Conservation (phyloP, 441 rosid species). For the Aquilaria agallochum region DNA sequence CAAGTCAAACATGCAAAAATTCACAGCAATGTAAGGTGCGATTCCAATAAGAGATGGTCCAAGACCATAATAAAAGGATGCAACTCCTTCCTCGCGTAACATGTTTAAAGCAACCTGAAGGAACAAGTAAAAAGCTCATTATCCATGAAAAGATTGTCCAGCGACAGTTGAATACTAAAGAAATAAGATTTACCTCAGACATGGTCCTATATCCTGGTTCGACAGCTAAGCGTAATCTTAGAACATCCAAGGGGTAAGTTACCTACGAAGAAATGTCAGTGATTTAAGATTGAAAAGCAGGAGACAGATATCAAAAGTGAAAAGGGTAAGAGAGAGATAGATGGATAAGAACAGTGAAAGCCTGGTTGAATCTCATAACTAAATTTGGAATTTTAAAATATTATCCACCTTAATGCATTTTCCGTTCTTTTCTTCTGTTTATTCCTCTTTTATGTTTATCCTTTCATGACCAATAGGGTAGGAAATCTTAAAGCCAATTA, state of each 20-base stretch:
- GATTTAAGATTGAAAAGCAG: no score
- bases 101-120: slow-evolving; percentile 84
- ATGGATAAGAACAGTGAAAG: not conserved
- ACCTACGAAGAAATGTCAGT: slow-evolving; percentile 35
- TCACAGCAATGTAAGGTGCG: slow-evolving; percentile 96
- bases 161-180: slow-evolving; percentile 9
- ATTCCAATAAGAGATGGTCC: slow-evolving; percentile 96
- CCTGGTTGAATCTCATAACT: no score
- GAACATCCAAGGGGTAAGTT: slow-evolving; percentile 95
- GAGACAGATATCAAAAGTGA: not conserved
- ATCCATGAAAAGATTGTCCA: slow-evolving; percentile 13
- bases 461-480: not conserved
- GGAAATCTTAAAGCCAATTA: no score
- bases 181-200: slow-evolving; percentile 63
- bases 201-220: slow-evolving; percentile 89
- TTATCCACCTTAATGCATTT: no score
- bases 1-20: slow-evolving; percentile 97
- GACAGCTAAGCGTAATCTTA: slow-evolving; percentile 91
- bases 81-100: slow-evolving; percentile 93
- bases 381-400: no score
- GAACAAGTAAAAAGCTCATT: slow-evolving; percentile 9
- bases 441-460: not conserved
- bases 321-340: not conserved
- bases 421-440: no score
- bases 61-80: slow-evolving; percentile 88